Base-by-base conservation (phyloP, 768 basidiomycete species). In the Hericium rajendrae region DNA sequence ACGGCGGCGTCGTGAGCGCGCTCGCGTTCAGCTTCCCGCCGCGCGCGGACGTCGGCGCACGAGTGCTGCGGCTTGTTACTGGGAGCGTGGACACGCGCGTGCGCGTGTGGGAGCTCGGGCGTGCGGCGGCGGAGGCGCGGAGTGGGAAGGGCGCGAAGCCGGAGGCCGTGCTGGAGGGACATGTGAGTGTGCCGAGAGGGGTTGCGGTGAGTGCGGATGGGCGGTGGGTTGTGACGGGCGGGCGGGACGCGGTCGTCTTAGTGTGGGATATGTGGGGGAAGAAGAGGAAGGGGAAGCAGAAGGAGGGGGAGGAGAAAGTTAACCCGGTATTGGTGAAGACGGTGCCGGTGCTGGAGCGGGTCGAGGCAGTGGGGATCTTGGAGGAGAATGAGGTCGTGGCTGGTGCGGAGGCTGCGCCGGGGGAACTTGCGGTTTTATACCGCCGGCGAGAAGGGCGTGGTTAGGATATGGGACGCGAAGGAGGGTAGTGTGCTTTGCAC, bases 1-100 rank as follows among this genome's bases (percentile, higher is more conserved):
- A 98, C 67, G 97, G 94, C 4, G 97, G 97, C n/a, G 91, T 97
- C 59, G 86, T 99, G 68, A 91, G 88, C 62, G 94, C 95, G 15
- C 74, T 98, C 59, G 74, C 80, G 24, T 99, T 94, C 73, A 88
- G 86, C 69, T 90, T 86, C 64, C 85, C 85, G 20, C 18, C 15
- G 24, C 80, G 76, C 59, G 74, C 73, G 55, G 61, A 54, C n/a
- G 39, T 62, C 6, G 71, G 63, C 20, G 63, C 74, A 54, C 74
- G 72, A 62, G 78, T 76, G 53, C 88, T 94, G 79, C 84, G 85
- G 62, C 80, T 98, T 41, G 78, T 94, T 56, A 94, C 94, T 0
- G 95, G 88, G 5, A 94, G 91, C 28, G 88, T 91, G 48, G 97
- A 98, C 70, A 91, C 90, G 38, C 83, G 85, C 51, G 86, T 98